Evolutionary conservation across 1,284 basidiomycete species (phyloP), one percentile per base, ranked within the genome.

Genomic region (Pseudozyma tsukubaensis): DNA sequence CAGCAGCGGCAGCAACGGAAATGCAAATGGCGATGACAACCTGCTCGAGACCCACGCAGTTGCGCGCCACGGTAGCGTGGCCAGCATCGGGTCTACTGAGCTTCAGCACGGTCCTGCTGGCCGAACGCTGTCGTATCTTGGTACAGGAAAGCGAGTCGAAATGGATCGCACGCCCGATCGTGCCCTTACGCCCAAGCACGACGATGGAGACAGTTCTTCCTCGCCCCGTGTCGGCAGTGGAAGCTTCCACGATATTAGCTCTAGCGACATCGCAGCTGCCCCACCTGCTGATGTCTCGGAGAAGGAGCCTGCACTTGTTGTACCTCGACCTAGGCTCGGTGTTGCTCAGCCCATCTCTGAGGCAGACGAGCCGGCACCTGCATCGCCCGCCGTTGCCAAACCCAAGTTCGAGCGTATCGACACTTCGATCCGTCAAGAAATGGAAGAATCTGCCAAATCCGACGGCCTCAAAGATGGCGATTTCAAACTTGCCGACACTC

Each of bases 401-500:
- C 65, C 74, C 2, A 55, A 60, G 32, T 44, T 79, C 49, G 64
- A 64, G 44, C 75, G 76, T 11, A 79, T 77, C 66, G 61, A 65
- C 21, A 76, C 76, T 7, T 40, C 59, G 19, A 66, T 77, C 6
- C 75, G 80, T 21, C 53, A 70, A 4, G 78, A 83, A 63, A 77
- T 78, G 58, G 72, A 77, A 42, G 59, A 72, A 34, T 76, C 76
- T 6, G 80, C 81, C 45, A 73, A 72, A 37, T 65, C 72, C 8
- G 78, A 83, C 44, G 81, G 80, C 18, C 69, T 83, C 53, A 64
- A 69, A 40, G 67, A 74, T 16, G 74, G 69, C 12, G 77, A 85
- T 39, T 76, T 85, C 34, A 69, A 79, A 54, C 74, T 78, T 18
- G 83, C 82, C 11, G 78, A 81, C n/a, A 59, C 76, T 43, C 63